phyloP scores from a whole-genome alignment of 108 stramenopile genomes.

The Nitzschia sp. region DNA sequence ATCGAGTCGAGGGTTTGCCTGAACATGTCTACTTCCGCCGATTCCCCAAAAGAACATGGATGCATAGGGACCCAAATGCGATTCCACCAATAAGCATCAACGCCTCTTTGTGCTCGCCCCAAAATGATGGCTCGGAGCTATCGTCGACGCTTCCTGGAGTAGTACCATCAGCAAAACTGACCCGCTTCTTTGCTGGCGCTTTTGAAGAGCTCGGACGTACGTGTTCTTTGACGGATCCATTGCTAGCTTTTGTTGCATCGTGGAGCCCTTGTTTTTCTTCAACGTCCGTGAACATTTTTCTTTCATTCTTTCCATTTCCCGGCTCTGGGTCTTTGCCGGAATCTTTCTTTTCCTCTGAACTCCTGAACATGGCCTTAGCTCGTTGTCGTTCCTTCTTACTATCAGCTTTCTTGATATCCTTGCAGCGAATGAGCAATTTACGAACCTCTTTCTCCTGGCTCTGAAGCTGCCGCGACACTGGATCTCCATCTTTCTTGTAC shows the following conservation, averaged over 20 bases:
- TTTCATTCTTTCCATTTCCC: background rate
- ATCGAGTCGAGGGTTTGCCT: too few species aligned
- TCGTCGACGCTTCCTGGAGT: constrained; percentile 17
- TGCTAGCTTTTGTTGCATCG: background rate
- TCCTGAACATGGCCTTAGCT: constrained; percentile 76
- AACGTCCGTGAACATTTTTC: background rate
- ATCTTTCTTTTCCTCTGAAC: background rate
- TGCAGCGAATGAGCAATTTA: constrained; percentile 37
- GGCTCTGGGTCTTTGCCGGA: background rate
- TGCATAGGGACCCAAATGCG: constrained; percentile 20
- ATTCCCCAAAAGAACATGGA: constrained; percentile 1
- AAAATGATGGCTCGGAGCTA: constrained; percentile 13
- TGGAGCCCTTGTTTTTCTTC: background rate
- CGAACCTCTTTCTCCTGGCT: constrained; percentile 66
- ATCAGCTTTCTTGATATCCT: constrained; percentile 38
- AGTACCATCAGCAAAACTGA: constrained; percentile 24
- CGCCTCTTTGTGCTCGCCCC: constrained; percentile 38
- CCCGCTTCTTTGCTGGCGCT: background rate
- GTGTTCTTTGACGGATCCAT: background rate
- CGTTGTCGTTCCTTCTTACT: constrained; percentile 72
- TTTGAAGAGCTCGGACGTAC: background rate
- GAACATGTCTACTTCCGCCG: too few species aligned
- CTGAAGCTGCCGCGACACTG: constrained; percentile 40
- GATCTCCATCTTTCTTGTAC: constrained; percentile 46
- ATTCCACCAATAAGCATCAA: constrained; percentile 21